These are phyloP conservation scores for Berkeleyomyces basicola DNA, from an alignment of 2,329 filamentous ascomycete genomes.

Conservation along the genomic window DNA sequence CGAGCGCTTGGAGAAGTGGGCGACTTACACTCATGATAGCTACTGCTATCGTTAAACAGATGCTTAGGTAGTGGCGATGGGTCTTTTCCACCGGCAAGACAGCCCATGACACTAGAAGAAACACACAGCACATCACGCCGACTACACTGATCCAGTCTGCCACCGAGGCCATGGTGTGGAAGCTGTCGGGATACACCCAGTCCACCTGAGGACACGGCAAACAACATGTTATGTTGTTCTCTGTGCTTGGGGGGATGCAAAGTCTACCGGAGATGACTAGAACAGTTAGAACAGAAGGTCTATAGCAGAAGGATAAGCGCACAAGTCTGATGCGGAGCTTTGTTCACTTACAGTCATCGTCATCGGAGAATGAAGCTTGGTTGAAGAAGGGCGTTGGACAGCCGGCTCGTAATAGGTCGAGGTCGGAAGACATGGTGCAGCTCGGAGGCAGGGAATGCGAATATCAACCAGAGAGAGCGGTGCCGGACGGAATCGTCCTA, in stretches of 20 bases:
- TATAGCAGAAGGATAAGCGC: not conserved
- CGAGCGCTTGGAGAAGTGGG: not conserved
- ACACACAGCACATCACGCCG: constrained; percentile 53
- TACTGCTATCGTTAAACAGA: constrained; percentile 64
- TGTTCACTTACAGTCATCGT: constrained; percentile 14
- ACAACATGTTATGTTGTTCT: constrained; percentile 48
- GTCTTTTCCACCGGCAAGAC: constrained; percentile 77
- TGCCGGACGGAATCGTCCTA: not conserved
- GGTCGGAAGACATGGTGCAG: constrained; percentile 4
- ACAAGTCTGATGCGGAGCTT: not conserved
- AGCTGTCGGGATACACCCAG: constrained; percentile 51
- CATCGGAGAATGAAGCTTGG: constrained; percentile 6
- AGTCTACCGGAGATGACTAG: constrained; percentile 40
- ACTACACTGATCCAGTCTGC: constrained; percentile 75
- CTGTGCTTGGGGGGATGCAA: constrained; percentile 30
- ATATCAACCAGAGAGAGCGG: not conserved
- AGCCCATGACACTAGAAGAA: constrained; percentile 65
- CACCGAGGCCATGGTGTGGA: constrained; percentile 40
- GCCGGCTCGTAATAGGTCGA: constrained; percentile 10
- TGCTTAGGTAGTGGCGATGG: constrained; percentile 79
- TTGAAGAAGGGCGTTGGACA: constrained; percentile 14
- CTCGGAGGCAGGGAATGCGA: not conserved
- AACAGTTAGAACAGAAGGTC: not conserved
- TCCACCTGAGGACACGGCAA: constrained; percentile 77
- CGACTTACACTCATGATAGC: constrained; percentile 59